phyloP scores from a whole-genome alignment of 441 rosid genomes.

The Oxalis stricta region DNA sequence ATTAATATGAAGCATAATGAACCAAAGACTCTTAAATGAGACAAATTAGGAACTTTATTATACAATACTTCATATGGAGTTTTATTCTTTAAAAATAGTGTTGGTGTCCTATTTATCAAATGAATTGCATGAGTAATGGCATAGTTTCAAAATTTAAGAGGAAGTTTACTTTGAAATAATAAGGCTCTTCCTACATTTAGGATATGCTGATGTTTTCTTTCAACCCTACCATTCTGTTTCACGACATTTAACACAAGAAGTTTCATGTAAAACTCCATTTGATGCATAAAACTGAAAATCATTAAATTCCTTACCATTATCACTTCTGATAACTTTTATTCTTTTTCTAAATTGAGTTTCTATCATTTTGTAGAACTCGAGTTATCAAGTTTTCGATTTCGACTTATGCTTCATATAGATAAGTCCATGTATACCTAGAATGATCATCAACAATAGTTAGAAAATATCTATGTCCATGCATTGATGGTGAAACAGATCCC shows the following conservation, averaged over 20 bases:
- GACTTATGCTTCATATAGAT: too few relatives aligned
- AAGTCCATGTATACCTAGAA: background rate
- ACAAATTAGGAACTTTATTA: fast-evolving
- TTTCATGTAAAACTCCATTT: background rate
- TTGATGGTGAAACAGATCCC: too few relatives aligned
- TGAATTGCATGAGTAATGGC: background rate
- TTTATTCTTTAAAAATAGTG: background rate
- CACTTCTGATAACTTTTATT: too few relatives aligned
- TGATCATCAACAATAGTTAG: constrained; percentile 5
- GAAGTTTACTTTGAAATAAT: background rate
- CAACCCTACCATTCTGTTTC: background rate
- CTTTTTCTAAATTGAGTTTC: too few relatives aligned
- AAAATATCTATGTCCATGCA: background rate
- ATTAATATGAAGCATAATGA: background rate
- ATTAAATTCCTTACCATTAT: background rate
- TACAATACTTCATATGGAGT: background rate
- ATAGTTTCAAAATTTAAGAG: background rate
- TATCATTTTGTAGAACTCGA: too few relatives aligned
- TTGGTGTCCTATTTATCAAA: background rate
- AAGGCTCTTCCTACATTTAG: constrained; percentile 4
- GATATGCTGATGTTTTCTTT: background rate
- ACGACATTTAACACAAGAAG: fast-evolving
- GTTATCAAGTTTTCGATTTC: too few relatives aligned
- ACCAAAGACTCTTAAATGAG: background rate
- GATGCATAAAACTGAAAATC: too few relatives aligned